Base-by-base conservation (phyloP, 225 moss, liverwort and hornwort species). In the Asterella californica region DNA sequence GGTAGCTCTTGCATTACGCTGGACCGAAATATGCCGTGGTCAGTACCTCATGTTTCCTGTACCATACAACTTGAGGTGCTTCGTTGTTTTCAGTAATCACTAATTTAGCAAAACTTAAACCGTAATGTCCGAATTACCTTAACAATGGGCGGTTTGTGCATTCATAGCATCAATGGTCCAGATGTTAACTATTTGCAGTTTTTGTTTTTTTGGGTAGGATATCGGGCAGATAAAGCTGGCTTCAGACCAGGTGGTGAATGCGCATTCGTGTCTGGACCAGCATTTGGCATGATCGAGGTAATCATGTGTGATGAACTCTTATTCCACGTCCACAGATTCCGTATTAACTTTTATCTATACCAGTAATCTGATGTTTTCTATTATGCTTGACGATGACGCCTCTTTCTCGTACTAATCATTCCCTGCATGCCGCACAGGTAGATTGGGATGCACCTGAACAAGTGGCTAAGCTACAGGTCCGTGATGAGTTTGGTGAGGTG, bases 211-310 rank as follows among this genome's bases (percentile, higher is more conserved):
- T 66, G 29, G 77, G 75, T 76, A 95, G 95, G 92, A 9, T 93
- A 90, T 80, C 92, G 92, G 21, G 86, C 91, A 21, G 95, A 96
- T 85, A 87, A 79, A 82, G 88, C 87, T 57, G 93, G 95, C 70
- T 73, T 96, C 12, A 87, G 95, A 84, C 88, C 89, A 59, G 82
- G 88, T 22, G 95, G 93, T 12, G 83, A 91, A 76, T 96, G 95
- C 65, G 86, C 88, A 82, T 93, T 96, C 79, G 92, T 93, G 30
- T 93, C 95, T 38, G 95, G 92, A 74, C 92, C 93, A 84, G 89
- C 95, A 54, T 93, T 92, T 74, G 95, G 95, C 70, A 76, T 94
- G 89, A 88, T 93, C 86, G 92, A 96, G 92, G 95, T 95, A 86
- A 81, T 55, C 9, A 9, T 67, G 15, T 67, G 25, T 74, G 32